Conservation (phyloP, 2,329 filamentous ascomycete species). For the Diaporthe sp. region DNA sequence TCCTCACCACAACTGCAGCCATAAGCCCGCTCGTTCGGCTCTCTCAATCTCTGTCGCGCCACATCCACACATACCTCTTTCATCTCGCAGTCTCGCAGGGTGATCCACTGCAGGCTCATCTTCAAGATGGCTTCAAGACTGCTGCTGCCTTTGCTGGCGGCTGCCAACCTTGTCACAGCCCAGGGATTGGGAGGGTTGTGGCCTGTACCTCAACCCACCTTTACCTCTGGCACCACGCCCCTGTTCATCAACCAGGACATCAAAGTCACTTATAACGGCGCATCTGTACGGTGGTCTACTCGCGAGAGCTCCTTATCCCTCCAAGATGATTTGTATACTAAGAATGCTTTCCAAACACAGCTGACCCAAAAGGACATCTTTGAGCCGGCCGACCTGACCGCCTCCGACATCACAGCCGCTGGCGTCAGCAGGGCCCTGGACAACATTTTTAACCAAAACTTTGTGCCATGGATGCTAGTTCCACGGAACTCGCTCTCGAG, state of each 20-base stretch:
- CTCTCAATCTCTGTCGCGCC: neutral
- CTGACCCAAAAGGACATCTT: constrained; percentile 63
- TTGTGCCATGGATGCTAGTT: constrained; percentile 85
- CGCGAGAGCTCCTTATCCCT: constrained; percentile 43
- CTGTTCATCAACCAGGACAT: constrained; percentile 68
- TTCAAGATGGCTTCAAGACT: constrained; percentile 47
- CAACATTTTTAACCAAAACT: constrained; percentile 76
- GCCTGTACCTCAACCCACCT: constrained; percentile 65
- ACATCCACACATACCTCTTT: neutral
- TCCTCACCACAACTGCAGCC: neutral
- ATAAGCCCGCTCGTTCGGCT: neutral
- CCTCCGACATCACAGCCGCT: constrained; percentile 68
- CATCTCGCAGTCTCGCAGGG: too few species aligned
- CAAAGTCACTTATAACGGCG: constrained; percentile 71
- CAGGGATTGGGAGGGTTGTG: constrained; percentile 57
- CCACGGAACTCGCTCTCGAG: constrained; percentile 68
- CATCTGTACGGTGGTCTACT: constrained; percentile 64
- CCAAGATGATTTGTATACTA: constrained; percentile 48
- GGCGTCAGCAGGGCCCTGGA: constrained; percentile 72
- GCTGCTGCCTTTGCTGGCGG: constrained; percentile 56
- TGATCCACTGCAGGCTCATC: constrained; percentile 17
- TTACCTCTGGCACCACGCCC: constrained; percentile 65
- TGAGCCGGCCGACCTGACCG: constrained; percentile 58
- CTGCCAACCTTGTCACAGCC: constrained; percentile 60
- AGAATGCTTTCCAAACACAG: constrained; percentile 57